Percentiles rank a stretch among this genome's conserved stretches.
phyloP scores from a whole-genome alignment of 805 yeast genomes.

The Wickerhamiella brachini region DNA sequence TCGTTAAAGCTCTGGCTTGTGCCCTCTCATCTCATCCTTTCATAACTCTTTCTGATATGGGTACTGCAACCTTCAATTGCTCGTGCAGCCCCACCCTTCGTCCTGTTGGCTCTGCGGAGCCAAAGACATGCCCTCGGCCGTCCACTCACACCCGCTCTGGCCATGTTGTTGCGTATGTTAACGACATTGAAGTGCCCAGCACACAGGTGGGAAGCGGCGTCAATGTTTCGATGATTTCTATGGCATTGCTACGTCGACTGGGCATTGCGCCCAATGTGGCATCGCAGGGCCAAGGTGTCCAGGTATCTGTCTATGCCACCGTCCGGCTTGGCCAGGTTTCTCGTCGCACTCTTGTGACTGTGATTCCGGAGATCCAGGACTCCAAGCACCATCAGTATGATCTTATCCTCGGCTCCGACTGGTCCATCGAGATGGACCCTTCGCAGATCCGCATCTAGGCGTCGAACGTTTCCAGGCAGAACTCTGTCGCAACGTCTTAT shows the following conservation, averaged over 20 bases:
- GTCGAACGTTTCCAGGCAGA: too few species aligned
- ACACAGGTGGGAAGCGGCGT: constrained; percentile 7
- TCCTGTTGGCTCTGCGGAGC: neutral
- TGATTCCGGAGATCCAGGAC: constrained; percentile 5
- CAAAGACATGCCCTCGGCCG: constrained; percentile 4
- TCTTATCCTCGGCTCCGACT: constrained; percentile 6
- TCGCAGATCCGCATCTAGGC: neutral
- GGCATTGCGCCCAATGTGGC: constrained; percentile 4
- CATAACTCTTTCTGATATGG: neutral
- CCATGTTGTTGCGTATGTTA: constrained; percentile 2
- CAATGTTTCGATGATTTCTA: constrained; percentile 5
- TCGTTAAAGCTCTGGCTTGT: neutral
- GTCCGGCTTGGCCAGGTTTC: constrained; percentile 3
- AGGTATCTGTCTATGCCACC: constrained; percentile 2
- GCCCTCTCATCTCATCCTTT: neutral
- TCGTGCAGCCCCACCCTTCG: neutral
- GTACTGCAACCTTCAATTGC: neutral
- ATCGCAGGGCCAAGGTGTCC: neutral
- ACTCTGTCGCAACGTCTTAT: too few species aligned
- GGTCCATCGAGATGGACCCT: constrained; percentile 1
- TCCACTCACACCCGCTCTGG: constrained; percentile 2
- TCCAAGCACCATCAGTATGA: constrained; percentile 4
- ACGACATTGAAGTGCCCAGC: constrained; percentile 2
- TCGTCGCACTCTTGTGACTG: constrained; percentile 3
- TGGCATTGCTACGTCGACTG: constrained; percentile 4